Base-by-base conservation (phyloP, 257 asterid species). In the Capsicum baccatum region DNA sequence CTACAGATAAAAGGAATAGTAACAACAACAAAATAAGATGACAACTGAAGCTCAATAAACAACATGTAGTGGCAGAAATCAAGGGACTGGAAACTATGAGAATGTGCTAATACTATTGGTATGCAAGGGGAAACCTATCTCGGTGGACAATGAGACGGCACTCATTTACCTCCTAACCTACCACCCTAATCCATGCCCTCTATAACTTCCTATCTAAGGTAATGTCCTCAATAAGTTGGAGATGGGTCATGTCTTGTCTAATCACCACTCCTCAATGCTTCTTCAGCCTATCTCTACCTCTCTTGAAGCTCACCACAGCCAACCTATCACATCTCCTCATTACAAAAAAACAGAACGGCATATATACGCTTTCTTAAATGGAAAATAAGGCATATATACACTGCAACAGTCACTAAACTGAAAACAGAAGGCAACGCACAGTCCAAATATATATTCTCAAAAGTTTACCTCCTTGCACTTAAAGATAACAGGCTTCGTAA, bases 401-500 rank as follows among this genome's bases (percentile, higher is more conserved):
- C 63, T 26, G 54, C n/a, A 26, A 70, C 50, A 35, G 42, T 82
- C 83, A 79, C 52, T 55, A 66, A 60, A 79, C 56, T 47, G 17
- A 6, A 60, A 62, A 82, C 79, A 69, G 19, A 76, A 79, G 48
- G 71, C 74, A 42, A 74, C 19, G 44, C 73, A 66, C 81, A 78
- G 64, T 78, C 79, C 57, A 33, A 76, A 71, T 71, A 82, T 50
- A 58, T 73, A 58, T 81, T 60, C 55, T 79, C 83, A 56, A 74
- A 63, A 79, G 63, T 59, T 47, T 86, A 97, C 99, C 98, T 97
- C 98, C 92, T 92, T 95, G 93, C 97, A 95, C 91, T 92, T 92
- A 82, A 86, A 84, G 86, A 94, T 91, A 50, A 88, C 82, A 70
- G 98, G 95, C 87, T 90, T 94, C 33, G 92, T 84, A 83, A 95